These are phyloP conservation scores for Thielaviopsis ethacetica DNA, from an alignment of 2,329 filamentous ascomycete genomes.

Conservation along the genomic window DNA sequence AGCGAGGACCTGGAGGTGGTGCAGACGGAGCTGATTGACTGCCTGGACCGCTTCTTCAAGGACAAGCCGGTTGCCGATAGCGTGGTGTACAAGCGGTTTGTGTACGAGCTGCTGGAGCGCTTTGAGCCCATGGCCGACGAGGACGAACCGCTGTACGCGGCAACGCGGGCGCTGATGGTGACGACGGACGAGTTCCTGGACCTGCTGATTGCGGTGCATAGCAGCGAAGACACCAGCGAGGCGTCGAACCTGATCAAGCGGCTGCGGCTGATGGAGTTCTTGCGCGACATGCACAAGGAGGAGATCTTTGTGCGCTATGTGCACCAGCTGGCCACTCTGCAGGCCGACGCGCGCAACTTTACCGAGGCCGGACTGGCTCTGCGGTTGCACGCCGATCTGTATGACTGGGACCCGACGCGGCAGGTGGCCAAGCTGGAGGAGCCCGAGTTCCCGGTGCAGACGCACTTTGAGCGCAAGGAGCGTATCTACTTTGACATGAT, in stretches of 20 bases:
- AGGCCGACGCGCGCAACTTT: constrained; percentile 58
- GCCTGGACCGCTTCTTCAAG: constrained; percentile 79
- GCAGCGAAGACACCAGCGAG: constrained; percentile 55
- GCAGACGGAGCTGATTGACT: constrained; percentile 93
- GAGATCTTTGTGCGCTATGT: constrained; percentile 95
- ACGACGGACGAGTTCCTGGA: constrained; percentile 86
- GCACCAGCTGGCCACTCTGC: constrained; percentile 70
- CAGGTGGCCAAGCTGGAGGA: constrained; percentile 51
- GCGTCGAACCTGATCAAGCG: constrained; percentile 76
- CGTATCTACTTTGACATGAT: constrained; percentile 88
- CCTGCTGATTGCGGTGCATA: constrained; percentile 77
- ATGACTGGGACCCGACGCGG: constrained; percentile 69
- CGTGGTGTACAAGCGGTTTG: constrained; percentile 81
- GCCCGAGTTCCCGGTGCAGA: constrained; percentile 66
- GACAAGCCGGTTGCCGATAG: constrained; percentile 74
- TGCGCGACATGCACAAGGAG: constrained; percentile 91
- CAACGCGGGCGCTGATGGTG: constrained; percentile 61
- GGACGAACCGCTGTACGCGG: constrained; percentile 52
- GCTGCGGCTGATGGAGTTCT: constrained; percentile 82
- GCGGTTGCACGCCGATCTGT: constrained; percentile 79
- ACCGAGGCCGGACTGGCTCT: constrained; percentile 82
- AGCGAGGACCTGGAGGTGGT: constrained; percentile 84
- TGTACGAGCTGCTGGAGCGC: constrained; percentile 65
- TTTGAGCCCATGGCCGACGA: constrained; percentile 56
- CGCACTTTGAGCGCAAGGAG: constrained; percentile 84